phyloP scores from a whole-genome alignment of 2,329 filamentous ascomycete species.

The Diaporthe amygdali region DNA sequence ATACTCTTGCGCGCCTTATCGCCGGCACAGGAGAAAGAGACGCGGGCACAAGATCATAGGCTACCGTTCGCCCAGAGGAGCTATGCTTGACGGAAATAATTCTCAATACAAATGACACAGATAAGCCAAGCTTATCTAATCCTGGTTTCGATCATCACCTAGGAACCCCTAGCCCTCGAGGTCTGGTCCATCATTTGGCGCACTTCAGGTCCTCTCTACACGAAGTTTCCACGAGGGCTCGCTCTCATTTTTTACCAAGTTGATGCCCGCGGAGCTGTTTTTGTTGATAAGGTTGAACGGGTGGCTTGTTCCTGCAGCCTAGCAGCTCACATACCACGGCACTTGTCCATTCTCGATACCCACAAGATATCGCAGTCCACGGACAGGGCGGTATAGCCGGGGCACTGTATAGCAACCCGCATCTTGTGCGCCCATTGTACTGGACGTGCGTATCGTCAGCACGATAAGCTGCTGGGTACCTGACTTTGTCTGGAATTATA shows the following conservation, averaged over 20 bases:
- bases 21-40: not conserved
- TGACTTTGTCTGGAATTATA: not conserved
- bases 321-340: not conserved
- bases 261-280: not conserved
- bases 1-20: not conserved
- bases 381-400: not conserved
- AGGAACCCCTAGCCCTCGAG: conserved; percentile 32
- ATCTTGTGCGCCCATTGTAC: not conserved
- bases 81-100: conserved; percentile 23
- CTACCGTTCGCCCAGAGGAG: conserved; percentile 9
- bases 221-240: not conserved
- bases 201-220: not conserved
- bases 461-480: not conserved
- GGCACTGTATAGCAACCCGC: not conserved
- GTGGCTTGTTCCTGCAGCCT: conserved; percentile 1
- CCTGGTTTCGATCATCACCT: conserved; percentile 58
- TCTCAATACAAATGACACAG: conserved; percentile 55
- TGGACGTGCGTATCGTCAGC: conserved; percentile 8
- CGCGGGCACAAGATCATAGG: not conserved
- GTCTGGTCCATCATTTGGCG: conserved; percentile 3
- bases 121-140: conserved; percentile 65
- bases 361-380: not conserved
- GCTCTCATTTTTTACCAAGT: not conserved
- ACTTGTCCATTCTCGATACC: not conserved
- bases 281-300: conserved; percentile 14